Conservation (phyloP, 306 rosid species). For the Calophaca sinica region DNA sequence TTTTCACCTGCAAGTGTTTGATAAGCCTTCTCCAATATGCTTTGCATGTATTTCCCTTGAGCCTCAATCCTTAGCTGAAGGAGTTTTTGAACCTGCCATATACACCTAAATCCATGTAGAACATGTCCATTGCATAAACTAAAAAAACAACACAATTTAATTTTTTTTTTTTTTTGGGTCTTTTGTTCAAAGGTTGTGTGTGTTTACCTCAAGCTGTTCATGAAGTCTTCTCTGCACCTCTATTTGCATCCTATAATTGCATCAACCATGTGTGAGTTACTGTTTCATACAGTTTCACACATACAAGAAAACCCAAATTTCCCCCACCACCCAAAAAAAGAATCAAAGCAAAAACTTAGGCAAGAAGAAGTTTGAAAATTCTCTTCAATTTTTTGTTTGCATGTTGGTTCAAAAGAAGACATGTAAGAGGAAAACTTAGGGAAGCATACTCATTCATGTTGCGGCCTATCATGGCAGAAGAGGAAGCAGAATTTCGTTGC, state of each 20-base stretch:
- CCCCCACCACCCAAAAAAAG: conserved; percentile 44
- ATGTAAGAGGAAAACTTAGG: background rate
- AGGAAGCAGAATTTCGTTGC: conserved; percentile 83
- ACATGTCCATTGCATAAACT: background rate
- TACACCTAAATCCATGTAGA: conserved; percentile 43
- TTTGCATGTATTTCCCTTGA: conserved; percentile 99
- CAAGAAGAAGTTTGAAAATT: conserved; percentile 9
- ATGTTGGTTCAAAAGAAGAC: conserved; percentile 19
- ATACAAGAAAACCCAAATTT: conserved; percentile 56
- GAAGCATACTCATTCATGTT: conserved; percentile 90
- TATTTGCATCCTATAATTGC: conserved; percentile 62
- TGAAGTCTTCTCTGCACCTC: conserved; percentile 99
- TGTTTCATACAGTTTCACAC: conserved; percentile 58
- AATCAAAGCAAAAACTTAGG: conserved; percentile 29
- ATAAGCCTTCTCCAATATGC: conserved; percentile 96
- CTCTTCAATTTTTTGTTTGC: conserved; percentile 13
- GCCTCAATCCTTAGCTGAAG: conserved; percentile 98
- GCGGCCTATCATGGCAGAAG: conserved; percentile 87
- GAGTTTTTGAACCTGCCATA: conserved; percentile 85
- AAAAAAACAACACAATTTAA: background rate
- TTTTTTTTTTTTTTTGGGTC: no score
- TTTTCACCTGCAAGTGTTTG: conserved; percentile 98
- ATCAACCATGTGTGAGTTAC: conserved; percentile 81
- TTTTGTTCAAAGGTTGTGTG: no score
- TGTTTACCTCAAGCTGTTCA: conserved; percentile 94